Evolutionary conservation across 2,329 filamentous ascomycete genomes (phyloP), one percentile per base, ranked within the genome.

Genomic region (Lasiodiplodia hormozganensis): DNA sequence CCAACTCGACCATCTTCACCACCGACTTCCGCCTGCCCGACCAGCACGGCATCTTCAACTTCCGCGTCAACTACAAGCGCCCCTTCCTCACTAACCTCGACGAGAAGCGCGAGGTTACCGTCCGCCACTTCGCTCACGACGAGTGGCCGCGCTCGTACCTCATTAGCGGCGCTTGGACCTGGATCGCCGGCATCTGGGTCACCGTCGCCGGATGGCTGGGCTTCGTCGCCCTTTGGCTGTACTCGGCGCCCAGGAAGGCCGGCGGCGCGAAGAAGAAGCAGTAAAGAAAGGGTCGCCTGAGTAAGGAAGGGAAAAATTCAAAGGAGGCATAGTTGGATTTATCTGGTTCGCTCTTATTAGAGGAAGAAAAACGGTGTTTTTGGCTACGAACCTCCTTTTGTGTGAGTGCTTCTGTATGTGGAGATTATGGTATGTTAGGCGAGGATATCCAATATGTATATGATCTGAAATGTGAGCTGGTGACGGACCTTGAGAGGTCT

Each of bases 31-130:
- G 86, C 71, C 87, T 95, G 4, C 96, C 96, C 4, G 96, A 99
- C 79, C 96, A 99, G 82, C 96, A 99, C 83, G 96, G 96, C 78
- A 97, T 99, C 82, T 99, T 98, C 87, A 97, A 97, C 84, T 98
- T 99, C 87, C 89, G 90, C 78, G 87, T 98, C 81, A 97, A 97
- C 86, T 97, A 98, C 87, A 97, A 97, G 85, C 90, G 96, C 7
- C 94, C 95, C 1, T 97, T 97, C 85, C 82, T 97, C 73, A 96
- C 89, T 75, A 91, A 90, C 78, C 79, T 99, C 65, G 94, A 97
- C 78, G 94, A 97, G 85, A 98, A 98, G 88, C 88, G 90, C 74
- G 96, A 95, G 25, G 94, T 98, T 65, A 97, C 94, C 0, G 93
- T 99, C 38, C 89, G 96, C 57, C 96, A 99, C 84, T 96, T 97